phyloP scores from a whole-genome alignment of 225 moss, liverwort and hornwort genomes.

The Straminergon stramineum region DNA sequence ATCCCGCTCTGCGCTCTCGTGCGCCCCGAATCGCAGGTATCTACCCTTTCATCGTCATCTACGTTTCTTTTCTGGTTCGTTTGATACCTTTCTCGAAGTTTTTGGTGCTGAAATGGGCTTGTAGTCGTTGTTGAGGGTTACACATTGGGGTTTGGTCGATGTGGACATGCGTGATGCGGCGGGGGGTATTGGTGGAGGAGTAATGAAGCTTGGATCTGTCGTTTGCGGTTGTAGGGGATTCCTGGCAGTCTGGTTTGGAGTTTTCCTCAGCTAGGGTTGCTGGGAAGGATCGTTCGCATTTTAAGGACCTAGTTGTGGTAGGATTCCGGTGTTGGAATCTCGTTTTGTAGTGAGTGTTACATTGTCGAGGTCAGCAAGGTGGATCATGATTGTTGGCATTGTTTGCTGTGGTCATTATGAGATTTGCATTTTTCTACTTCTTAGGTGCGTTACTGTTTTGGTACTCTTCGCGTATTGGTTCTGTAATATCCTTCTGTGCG shows the following conservation, averaged over 20 bases:
- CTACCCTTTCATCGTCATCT: background rate
- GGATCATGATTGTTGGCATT: background rate
- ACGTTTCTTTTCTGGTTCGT: background rate
- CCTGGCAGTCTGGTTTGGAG: background rate
- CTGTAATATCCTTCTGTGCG: background rate
- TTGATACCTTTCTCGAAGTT: background rate
- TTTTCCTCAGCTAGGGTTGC: conserved; percentile 6
- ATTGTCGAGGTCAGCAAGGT: too few species aligned
- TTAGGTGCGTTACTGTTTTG: background rate
- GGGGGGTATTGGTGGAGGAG: background rate
- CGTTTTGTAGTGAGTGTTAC: background rate
- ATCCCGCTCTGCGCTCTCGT: background rate
- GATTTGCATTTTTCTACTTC: background rate
- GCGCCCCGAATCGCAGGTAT: conserved; percentile 7
- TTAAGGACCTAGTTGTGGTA: background rate
- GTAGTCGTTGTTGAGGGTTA: background rate
- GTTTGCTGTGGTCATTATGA: background rate
- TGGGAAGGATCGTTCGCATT: background rate
- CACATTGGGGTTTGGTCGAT: conserved; percentile 2
- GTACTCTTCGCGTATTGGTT: background rate
- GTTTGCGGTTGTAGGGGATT: background rate
- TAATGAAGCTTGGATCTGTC: background rate
- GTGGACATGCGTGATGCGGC: background rate
- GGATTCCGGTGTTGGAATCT: background rate
- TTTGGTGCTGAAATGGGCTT: background rate